Percentiles rank a stretch among this genome's conserved stretches.
Conservation (phyloP, 2,329 filamentous ascomycete genomes). For the Penicillium brasilianum region DNA sequence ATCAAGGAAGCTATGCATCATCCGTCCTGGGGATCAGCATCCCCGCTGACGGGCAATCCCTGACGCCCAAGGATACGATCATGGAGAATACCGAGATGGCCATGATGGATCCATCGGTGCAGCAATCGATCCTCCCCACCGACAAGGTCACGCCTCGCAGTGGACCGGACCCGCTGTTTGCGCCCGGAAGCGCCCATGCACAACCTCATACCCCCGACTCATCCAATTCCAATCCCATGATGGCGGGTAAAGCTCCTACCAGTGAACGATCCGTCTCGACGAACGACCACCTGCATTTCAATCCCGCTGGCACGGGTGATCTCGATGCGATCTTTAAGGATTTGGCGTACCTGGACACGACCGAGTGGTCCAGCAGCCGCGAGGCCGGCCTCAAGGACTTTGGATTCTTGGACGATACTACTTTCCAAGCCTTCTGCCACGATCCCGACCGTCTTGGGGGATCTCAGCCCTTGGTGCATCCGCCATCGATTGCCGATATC, state of each 20-base stretch:
- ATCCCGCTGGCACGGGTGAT: constrained; percentile 30
- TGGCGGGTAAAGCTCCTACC: constrained; percentile 16
- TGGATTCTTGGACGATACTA: constrained; percentile 50
- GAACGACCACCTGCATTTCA: constrained; percentile 14
- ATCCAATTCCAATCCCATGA: constrained; percentile 34
- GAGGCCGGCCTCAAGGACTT: constrained; percentile 51
- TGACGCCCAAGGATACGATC: constrained; percentile 39
- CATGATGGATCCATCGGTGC: constrained; percentile 31
- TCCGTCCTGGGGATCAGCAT: constrained; percentile 42
- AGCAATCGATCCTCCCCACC: constrained; percentile 11
- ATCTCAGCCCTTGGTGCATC: constrained; percentile 43
- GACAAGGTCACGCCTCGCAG: constrained; percentile 32
- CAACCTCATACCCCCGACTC: constrained; percentile 44
- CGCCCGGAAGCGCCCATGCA: constrained; percentile 22
- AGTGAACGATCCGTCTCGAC: constrained; percentile 24
- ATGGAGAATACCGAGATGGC: constrained; percentile 37
- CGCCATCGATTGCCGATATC: constrained; percentile 48
- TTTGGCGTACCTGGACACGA: constrained; percentile 52
- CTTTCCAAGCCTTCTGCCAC: constrained; percentile 52
- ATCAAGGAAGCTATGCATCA: constrained; percentile 32
- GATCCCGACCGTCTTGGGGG: constrained; percentile 49
- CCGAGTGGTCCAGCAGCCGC: constrained; percentile 49
- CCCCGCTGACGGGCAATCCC: constrained; percentile 38
- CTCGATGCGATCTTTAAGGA: constrained; percentile 54
- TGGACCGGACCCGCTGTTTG: constrained; percentile 28